Percentiles rank a stretch among this genome's conserved stretches.
phyloP scores from a whole-genome alignment of 495 filamentous ascomycete genomes.

The Aspergillus indologenus region DNA sequence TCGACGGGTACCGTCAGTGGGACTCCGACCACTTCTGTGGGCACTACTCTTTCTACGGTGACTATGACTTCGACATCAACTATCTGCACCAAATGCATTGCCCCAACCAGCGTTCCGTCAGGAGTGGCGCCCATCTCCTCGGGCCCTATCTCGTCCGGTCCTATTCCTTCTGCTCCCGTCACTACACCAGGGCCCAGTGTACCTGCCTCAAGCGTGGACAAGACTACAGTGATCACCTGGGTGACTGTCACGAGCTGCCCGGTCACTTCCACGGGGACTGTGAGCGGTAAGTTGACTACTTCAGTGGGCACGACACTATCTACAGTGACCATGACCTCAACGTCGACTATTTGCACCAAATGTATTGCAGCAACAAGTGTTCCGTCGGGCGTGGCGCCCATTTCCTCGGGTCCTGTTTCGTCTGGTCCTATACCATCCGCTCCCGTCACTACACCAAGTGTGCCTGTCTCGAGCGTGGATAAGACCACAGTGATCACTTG shows the following conservation, averaged over 20 bases:
- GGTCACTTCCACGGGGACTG: slow-evolving; percentile 29
- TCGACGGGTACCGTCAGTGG: slow-evolving; percentile 28
- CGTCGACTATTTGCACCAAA: slow-evolving; percentile 30
- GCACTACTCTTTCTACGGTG: slow-evolving; percentile 32
- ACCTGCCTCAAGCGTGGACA: background rate
- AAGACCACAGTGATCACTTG: slow-evolving; percentile 35
- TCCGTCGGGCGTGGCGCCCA: slow-evolving; percentile 8
- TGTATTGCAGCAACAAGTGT: slow-evolving; percentile 9
- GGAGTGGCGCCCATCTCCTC: slow-evolving; percentile 9
- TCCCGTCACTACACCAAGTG: background rate
- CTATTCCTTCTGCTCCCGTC: background rate
- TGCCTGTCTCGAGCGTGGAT: background rate
- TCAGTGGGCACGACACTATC: slow-evolving; percentile 34
- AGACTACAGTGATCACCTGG: slow-evolving; percentile 22
- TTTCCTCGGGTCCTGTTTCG: background rate
- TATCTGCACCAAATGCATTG: slow-evolving; percentile 22
- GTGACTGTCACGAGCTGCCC: slow-evolving; percentile 26
- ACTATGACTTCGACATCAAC: slow-evolving; percentile 31
- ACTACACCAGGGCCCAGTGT: background rate
- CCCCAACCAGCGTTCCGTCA: background rate
- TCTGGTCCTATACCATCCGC: background rate
- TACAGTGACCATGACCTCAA: slow-evolving; percentile 27
- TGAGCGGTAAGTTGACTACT: slow-evolving; percentile 27
- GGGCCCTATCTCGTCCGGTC: background rate
- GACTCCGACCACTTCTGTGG: slow-evolving; percentile 28